phyloP scores from a whole-genome alignment of 805 yeast species.

The Saturnispora halmiae region DNA sequence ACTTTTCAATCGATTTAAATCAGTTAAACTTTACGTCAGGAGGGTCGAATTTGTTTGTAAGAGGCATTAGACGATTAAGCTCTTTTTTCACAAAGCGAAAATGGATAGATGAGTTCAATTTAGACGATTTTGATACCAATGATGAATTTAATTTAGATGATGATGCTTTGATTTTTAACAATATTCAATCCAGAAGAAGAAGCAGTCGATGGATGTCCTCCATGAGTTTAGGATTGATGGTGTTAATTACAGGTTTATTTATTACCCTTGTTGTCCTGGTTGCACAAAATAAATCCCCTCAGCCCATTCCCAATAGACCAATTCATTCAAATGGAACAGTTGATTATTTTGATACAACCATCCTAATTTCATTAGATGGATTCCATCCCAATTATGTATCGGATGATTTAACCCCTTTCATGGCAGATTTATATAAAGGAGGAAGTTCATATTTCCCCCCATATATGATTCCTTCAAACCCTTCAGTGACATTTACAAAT shows the following conservation, averaged over 20 bases:
- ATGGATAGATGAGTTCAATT: constrained; percentile 2
- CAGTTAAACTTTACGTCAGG: constrained; percentile 8
- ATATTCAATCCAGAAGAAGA: not conserved
- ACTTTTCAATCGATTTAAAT: constrained; percentile 14
- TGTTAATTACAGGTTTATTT: constrained; percentile 2
- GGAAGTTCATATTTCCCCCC: constrained; percentile 56
- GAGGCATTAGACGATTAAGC: not conserved
- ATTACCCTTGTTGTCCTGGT: not conserved
- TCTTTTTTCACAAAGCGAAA: constrained; percentile 11
- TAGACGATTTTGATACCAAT: constrained; percentile 8
- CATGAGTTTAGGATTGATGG: constrained; percentile 4
- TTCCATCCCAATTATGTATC: constrained; percentile 85
- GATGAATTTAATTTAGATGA: constrained; percentile 1
- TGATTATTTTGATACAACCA: constrained; percentile 66
- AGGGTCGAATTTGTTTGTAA: not conserved
- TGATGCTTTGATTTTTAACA: not conserved
- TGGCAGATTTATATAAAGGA: constrained; percentile 47
- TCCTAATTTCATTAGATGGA: constrained; percentile 76
- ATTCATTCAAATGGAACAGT: constrained; percentile 52
- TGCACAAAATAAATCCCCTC: not conserved
- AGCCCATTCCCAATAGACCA: constrained; percentile 15
- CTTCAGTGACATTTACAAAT: constrained; percentile 83
- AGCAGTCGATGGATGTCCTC: not conserved
- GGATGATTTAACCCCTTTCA: constrained; percentile 54
- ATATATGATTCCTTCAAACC: constrained; percentile 79